Evolutionary conservation across 768 basidiomycete species (phyloP), one percentile per base, ranked within the genome.

Genomic region (Naematelia encephala): DNA sequence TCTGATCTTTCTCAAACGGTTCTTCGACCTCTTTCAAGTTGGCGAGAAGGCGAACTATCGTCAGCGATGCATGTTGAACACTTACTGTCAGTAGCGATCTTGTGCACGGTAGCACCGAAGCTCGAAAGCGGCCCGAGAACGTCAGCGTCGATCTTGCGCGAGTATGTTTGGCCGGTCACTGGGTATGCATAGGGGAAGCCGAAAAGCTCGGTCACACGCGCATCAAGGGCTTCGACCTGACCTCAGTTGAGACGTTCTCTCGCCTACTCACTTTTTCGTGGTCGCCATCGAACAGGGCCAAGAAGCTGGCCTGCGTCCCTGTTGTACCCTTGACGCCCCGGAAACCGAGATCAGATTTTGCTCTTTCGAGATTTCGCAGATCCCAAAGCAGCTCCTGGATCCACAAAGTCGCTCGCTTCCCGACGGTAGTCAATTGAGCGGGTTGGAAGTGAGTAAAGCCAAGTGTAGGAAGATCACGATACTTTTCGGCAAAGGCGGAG

Each of bases 371-470:
- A 77, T 97, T 97, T 19, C 94, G 83, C 59, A 99, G 80, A 77
- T 99, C 96, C 94, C 93, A 97, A 1, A 98, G 81, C 1, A 99
- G 82, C 71, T 99, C 96, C 82, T 99, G 94, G 39, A 98, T 86
- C 96, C 96, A 99, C 25, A 98, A 80, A 0, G 92, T 96, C 0
- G 92, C 87, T 5, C 96, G 85, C 80, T 99, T 99, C 4, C 96
- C 96, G 26, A 99, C 94, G 1, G 96, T 99, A 0, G 94, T 97
- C 59, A 98, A 82, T 79, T 99, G 96, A 5, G 96, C 96, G 2
- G 96, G 93, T 78, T 99, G 96, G 81, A 92, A 99, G 77, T 99
- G 96, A 3, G 96, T 99, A 80, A 94, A 99, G 1, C 96, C 96
- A 28, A 99, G 83, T 0, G 93, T 91, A 0, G 96, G 92, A 39